Base-by-base conservation (phyloP, 2,329 filamentous ascomycete species). In the Trichoderma sp. region DNA sequence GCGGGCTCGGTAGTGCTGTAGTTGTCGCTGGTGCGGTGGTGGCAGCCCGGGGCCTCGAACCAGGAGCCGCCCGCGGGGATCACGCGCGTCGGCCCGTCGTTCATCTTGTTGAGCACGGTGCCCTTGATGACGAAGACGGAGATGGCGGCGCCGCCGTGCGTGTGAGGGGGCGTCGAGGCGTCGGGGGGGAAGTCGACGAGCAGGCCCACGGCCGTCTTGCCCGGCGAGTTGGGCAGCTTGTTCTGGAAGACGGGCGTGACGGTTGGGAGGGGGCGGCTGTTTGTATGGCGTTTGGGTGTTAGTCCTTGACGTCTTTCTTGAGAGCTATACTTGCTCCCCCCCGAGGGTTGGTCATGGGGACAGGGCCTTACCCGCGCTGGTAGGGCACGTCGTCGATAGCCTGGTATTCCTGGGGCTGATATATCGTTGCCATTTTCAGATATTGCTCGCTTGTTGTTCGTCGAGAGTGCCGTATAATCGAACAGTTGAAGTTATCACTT, bases 31-130 rank as follows among this genome's bases (percentile, higher is more conserved):
- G 67, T 67, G 30, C 39, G 66, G 65, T 71, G 70, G 43, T 69
- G 70, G 61, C 70, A 71, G 14, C 69, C 69, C 2, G 70, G 69
- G 28, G 67, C 67, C 64, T 71, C 70, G 58, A 66, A 70, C 62
- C 67, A 71, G 45, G 64, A 68, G 12, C 69, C 70, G 6, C 70
- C 71, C 12, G 67, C 60, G 24, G 50, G 58, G 43, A 69, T 69
- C 9, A 72, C 67, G 21, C 61, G 52, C 3, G 70, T 67, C 5
- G 68, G 67, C 17, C 64, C 65, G 48, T 68, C 59, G 47, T 71
- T 70, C 70, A 72, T 72, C 64, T 71, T 69, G 69, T 71, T 72
- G 21, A 71, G 65, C 12, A 72, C 47, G 9, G 63, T 54, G 30
- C 70, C 70, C 26, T 68, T 57, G 50, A 70, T 60, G n/a, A 69